These are phyloP conservation scores for Phytophthora syringae DNA, from an alignment of 352 stramenopile species.

Conservation along the genomic window DNA sequence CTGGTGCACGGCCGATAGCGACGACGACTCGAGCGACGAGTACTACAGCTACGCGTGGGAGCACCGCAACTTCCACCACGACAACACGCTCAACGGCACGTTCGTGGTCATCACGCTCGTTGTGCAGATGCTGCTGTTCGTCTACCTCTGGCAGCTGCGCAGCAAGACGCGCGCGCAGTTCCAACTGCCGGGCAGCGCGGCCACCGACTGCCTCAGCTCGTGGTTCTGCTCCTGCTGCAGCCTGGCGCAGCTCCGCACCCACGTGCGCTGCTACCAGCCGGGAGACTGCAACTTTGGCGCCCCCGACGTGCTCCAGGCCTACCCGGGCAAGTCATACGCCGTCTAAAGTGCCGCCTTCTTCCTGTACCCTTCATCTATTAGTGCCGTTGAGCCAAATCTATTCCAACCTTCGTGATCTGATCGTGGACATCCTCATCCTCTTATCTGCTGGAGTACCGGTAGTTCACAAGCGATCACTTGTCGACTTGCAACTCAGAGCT, in stretches of 20 bases:
- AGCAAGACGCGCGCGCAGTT: slow-evolving; percentile 48
- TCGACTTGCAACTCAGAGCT: not conserved
- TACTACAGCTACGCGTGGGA: slow-evolving; percentile 23
- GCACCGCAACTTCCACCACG: not conserved
- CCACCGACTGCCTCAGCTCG: slow-evolving; percentile 41
- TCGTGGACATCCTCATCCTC: not conserved
- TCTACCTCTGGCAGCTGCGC: slow-evolving; percentile 53
- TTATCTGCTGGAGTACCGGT: too few relatives aligned
- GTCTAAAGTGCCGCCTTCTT: slow-evolving; percentile 22
- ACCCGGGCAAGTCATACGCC: slow-evolving; percentile 38
- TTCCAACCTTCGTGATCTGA: not conserved
- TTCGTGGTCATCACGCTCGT: slow-evolving; percentile 32
- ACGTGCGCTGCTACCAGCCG: slow-evolving; percentile 53
- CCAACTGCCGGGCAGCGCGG: slow-evolving; percentile 44
- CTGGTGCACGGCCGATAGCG: slow-evolving; percentile 20
- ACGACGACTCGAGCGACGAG: slow-evolving; percentile 26
- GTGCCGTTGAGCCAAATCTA: slow-evolving; percentile 28
- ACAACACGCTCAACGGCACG: slow-evolving; percentile 22
- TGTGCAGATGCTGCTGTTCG: slow-evolving; percentile 34
- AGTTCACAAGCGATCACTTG: too few relatives aligned
- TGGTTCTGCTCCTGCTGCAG: slow-evolving; percentile 54
- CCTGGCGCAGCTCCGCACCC: slow-evolving; percentile 46
- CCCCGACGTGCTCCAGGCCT: slow-evolving; percentile 43
- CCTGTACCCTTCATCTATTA: slow-evolving; percentile 12
- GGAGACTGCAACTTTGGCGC: slow-evolving; percentile 50